These are phyloP conservation scores for Sugiyamaella castrensis DNA, from an alignment of 1,139 yeast genomes.

Conservation along the genomic window DNA sequence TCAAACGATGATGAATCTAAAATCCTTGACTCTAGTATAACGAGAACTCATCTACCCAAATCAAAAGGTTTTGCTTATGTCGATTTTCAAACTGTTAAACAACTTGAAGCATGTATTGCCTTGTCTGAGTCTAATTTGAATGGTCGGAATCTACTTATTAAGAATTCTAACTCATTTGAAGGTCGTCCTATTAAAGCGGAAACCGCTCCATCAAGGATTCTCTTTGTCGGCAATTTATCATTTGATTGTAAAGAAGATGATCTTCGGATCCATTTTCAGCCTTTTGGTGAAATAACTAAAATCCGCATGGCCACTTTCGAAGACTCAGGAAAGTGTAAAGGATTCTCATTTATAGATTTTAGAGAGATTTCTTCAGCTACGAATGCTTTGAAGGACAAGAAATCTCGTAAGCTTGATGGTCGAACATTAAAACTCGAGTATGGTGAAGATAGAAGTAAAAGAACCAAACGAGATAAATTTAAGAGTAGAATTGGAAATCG, in stretches of 20 bases:
- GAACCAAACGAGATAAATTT: constrained; percentile 33
- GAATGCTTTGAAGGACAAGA: constrained; percentile 70
- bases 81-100: constrained; percentile 66
- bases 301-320: constrained; percentile 97
- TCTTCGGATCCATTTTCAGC: constrained; percentile 70
- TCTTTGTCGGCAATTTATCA: constrained; percentile 90
- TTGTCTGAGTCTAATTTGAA: constrained; percentile 71
- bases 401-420: constrained; percentile 63
- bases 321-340: constrained; percentile 94
- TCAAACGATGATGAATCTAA: constrained; percentile 33
- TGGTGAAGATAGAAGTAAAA: constrained; percentile 91
- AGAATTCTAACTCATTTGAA: constrained; percentile 74
- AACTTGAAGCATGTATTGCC: constrained; percentile 60
- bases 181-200: constrained; percentile 62
- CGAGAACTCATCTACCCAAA: constrained; percentile 44
- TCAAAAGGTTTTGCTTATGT: constrained; percentile 89
- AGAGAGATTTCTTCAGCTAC: constrained; percentile 78
- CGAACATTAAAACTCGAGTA: constrained; percentile 82
- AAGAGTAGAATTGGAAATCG: constrained; percentile 5
- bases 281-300: constrained; percentile 73
- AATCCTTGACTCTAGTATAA: constrained; percentile 41
- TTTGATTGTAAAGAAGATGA: constrained; percentile 87
- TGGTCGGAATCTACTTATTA: constrained; percentile 83
- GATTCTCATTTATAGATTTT: constrained; percentile 92
- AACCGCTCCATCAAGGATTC: constrained; percentile 83